Conservation (phyloP, 371 early-diverging fungal genomes). For the Chytridiales sp. region DNA sequence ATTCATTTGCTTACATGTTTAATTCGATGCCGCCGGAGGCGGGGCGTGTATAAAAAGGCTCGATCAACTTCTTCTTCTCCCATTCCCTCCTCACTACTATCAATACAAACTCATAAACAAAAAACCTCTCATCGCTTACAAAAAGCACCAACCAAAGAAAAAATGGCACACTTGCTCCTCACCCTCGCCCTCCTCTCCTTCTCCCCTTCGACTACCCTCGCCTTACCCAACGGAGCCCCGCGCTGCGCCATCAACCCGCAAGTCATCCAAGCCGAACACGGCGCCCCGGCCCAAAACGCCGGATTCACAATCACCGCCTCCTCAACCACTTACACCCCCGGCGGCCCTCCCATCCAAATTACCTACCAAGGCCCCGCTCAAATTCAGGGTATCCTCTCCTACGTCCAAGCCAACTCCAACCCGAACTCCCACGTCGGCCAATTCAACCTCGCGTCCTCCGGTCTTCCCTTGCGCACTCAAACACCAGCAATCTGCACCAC, state of each 20-base stretch:
- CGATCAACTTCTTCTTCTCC: too few species aligned
- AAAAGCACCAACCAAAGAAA: neutral
- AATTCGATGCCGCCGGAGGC: too few species aligned
- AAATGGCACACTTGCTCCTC: neutral
- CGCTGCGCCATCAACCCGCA: constrained; percentile 20
- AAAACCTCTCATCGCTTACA: too few species aligned
- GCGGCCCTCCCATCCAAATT: constrained; percentile 20
- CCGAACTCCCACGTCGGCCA: constrained; percentile 12
- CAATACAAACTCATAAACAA: too few species aligned
- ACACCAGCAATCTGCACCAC: constrained; percentile 3
- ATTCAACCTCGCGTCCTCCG: neutral
- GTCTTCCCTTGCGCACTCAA: constrained; percentile 8
- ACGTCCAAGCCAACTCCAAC: constrained; percentile 7
- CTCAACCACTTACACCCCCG: constrained; percentile 23
- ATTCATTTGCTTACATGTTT: too few species aligned
- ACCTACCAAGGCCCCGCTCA: neutral
- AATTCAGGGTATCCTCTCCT: constrained; percentile 15
- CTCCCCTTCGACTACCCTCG: neutral
- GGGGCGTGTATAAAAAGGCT: too few species aligned
- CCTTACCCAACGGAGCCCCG: constrained; percentile 25
- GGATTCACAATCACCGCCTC: constrained; percentile 10
- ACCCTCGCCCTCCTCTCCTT: neutral
- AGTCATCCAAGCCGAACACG: constrained; percentile 16
- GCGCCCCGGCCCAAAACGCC: neutral
- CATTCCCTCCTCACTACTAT: too few species aligned